These are phyloP conservation scores for Kodamaea sagamina DNA, from an alignment of 805 yeast species.

Conservation along the genomic window DNA sequence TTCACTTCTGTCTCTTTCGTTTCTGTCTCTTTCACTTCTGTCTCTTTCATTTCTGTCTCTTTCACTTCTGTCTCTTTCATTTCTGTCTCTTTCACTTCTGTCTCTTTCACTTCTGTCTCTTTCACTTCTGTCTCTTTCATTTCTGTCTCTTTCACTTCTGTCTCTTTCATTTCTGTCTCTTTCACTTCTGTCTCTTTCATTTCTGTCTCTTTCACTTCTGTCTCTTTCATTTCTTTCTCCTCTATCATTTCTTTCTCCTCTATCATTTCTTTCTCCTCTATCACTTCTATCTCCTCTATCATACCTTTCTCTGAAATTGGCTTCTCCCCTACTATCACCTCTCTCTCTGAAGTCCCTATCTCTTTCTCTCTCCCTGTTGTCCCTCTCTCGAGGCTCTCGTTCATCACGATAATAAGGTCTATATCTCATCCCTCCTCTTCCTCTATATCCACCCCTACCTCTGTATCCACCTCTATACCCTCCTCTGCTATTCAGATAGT, in stretches of 20 bases:
- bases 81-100: conserved; percentile 1
- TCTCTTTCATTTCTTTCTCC: conserved; percentile 3
- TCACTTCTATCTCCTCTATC: neutral
- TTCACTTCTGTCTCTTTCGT: neutral
- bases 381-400: conserved; percentile 5
- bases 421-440: conserved; percentile 17
- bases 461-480: conserved; percentile 22
- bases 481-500: conserved; percentile 16
- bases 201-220: conserved; percentile 1
- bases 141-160: neutral
- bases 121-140: neutral
- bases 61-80: neutral
- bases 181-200: conserved; percentile 5
- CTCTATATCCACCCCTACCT: conserved; percentile 26
- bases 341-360: conserved; percentile 5
- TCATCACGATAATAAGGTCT: conserved; percentile 2
- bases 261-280: conserved; percentile 1
- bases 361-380: conserved; percentile 6
- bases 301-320: neutral
- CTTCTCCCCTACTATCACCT: neutral
- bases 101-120: neutral
- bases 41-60: conserved; percentile 2
- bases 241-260: neutral
- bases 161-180: conserved; percentile 3
- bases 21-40: neutral